Evolutionary conservation across 371 early-diverging fungal species (phyloP), one percentile per base, ranked within the genome.

Genomic region (Batkoa obscura): DNA sequence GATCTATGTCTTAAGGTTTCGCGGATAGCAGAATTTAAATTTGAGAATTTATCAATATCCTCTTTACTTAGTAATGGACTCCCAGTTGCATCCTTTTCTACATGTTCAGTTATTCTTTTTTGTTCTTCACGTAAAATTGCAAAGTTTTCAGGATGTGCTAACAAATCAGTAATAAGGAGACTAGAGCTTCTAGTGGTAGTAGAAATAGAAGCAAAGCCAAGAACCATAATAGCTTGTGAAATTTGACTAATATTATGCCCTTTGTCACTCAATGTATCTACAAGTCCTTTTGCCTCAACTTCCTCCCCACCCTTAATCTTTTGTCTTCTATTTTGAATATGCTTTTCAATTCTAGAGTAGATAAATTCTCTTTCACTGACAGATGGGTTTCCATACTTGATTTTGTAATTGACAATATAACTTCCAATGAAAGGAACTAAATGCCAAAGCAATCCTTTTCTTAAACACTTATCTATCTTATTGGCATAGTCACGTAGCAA

Each of bases 11-110:
- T 62, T 17, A 68, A 17, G 0, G 49, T 6, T 56, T 72, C 72
- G 34, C 68, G 69, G 8, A 67, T 60, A 38, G 66, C 63, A 12
- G 70, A 69, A 38, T 72, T 70, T 1, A 72, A 58, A 23, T 70
- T 68, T 1, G 55, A 60, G 51, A 72, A 38, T 8, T 55, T 55
- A 30, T 67, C 64, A 41, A 59, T 42, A 1, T 61, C 43, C 30
- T 57, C 60, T 23, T 56, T 55, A 0, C 64, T 62, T 46, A 66
- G 63, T n/a, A 62, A 36, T 10, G 36, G 31, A 34, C 55, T 38
- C 33, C 48, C 48, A 31, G 49, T 58, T 31, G 59, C 63, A 2
- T 58, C 43, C 2, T 47, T 23, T 9, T 62, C 13, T 6, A 61
- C 61, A 1, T 60, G 46, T 37, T 65, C 51, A 23, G 23, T 23